A percentile compares a stretch with the other conserved stretches of the same genome.
These are phyloP conservation scores for Aspergillus proliferans DNA, from an alignment of 2,329 filamentous ascomycete genomes.

Conservation along the genomic window DNA sequence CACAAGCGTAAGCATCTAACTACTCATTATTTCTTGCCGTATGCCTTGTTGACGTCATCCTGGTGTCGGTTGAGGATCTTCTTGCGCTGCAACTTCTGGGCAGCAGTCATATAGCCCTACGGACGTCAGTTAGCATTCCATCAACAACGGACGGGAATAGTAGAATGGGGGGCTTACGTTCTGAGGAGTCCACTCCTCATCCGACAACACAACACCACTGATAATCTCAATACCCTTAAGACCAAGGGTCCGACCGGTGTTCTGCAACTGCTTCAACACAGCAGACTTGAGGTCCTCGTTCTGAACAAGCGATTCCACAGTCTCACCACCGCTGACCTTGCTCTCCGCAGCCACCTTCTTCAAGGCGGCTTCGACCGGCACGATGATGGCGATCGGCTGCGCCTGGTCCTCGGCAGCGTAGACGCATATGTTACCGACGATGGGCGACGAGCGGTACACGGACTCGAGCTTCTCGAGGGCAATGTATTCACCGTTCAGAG, in stretches of 20 bases:
- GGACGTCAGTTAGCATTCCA: conserved; percentile 18
- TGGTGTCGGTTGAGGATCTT: conserved; percentile 58
- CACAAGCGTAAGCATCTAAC: conserved; percentile 4
- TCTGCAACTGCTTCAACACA: conserved; percentile 37
- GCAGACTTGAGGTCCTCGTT: conserved; percentile 37
- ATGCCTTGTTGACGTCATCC: conserved; percentile 57
- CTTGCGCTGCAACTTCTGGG: conserved; percentile 67
- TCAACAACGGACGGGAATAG: neutral
- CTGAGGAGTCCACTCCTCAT: conserved; percentile 42
- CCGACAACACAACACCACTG: conserved; percentile 39
- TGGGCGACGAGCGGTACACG: conserved; percentile 72
- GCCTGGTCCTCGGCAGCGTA: conserved; percentile 69
- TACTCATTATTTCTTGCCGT: conserved; percentile 40
- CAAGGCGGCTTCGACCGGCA: conserved; percentile 51
- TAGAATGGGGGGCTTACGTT: conserved; percentile 24
- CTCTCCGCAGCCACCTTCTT: conserved; percentile 51
- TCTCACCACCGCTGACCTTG: conserved; percentile 61
- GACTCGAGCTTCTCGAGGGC: conserved; percentile 94
- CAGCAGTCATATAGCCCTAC: conserved; percentile 60
- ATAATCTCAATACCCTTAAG: conserved; percentile 39
- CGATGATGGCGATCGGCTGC: conserved; percentile 78
- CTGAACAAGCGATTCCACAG: conserved; percentile 60
- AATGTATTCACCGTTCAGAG: conserved; percentile 91
- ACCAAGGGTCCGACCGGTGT: conserved; percentile 29
- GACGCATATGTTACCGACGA: conserved; percentile 80